Percentiles rank a stretch among this genome's conserved stretches.
phyloP scores from a whole-genome alignment of 2,329 filamentous ascomycete genomes.

The Cordyceps farinosa region DNA sequence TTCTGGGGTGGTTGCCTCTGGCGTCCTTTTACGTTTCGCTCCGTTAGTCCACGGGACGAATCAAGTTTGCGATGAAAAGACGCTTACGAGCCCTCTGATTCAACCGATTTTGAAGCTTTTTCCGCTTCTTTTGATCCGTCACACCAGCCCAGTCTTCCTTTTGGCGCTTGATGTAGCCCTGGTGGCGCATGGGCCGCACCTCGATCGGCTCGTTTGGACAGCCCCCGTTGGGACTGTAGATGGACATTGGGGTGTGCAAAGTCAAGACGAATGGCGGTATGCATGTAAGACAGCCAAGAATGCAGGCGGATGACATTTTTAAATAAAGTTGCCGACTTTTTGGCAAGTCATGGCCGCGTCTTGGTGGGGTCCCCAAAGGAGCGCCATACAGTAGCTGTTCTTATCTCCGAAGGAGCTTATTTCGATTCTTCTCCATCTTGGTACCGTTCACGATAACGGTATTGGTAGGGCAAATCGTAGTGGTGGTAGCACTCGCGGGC shows the following conservation, averaged over 20 bases:
- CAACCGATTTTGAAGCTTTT: not conserved
- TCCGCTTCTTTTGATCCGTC: constrained; percentile 21
- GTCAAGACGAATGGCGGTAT: not conserved
- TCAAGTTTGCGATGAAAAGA: no score
- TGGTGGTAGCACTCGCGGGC: no score
- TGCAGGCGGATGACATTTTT: not conserved
- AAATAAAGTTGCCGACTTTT: not conserved
- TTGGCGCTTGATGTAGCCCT: not conserved
- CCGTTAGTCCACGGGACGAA: no score
- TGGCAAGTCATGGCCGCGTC: no score
- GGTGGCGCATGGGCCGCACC: constrained; percentile 14
- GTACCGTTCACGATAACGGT: no score
- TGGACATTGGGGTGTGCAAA: not conserved
- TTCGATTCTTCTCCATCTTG: no score
- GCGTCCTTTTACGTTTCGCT: not conserved
- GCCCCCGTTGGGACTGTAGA: not conserved
- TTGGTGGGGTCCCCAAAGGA: no score
- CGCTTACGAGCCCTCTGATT: not conserved
- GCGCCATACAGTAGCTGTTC: no score
- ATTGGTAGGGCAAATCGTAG: no score
- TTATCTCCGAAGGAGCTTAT: no score
- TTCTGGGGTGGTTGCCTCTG: not conserved
- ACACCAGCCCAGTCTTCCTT: constrained; percentile 33
- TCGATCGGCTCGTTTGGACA: not conserved
- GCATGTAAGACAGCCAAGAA: not conserved